Base-by-base conservation (phyloP, 1,284 basidiomycete species). In the Naganishia sp. region DNA sequence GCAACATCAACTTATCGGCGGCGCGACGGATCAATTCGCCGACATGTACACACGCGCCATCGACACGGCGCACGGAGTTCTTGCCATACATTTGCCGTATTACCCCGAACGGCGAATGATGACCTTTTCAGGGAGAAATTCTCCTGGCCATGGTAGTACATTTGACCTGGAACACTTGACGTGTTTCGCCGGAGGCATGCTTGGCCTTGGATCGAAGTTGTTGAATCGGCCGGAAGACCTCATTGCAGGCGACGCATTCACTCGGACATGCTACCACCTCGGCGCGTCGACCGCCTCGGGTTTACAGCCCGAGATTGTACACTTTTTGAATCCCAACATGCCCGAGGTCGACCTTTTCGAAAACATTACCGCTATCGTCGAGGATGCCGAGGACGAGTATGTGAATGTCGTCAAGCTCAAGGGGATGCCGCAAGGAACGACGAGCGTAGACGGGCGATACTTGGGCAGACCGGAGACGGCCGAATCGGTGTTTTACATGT, bases 141-240 rank as follows among this genome's bases (percentile, higher is more conserved):
- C 46, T 25, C 32, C 63, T 6, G 47, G 54, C 23, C 45, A 47
- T 25, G 54, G 43, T 13, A 7, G 39, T 13, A 21, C 21, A 2
- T 65, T 61, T 47, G 61, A 67, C 9, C 58, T 67, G 15, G 68
- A 55, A 67, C 74, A 21, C 73, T 23, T 45, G 64, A 77, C 82
- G 0, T 84, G 84, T 72, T 85, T 84, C 69, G 81, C 81, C 1
- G 84, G 84, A 6, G 84, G 77, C 2, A 85, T 85, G 83, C 74
- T 85, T 3, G 83, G 81, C 3, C 76, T 85, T 39, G 84, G 84
- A 6, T 74, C 82, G 17, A 76, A 77, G 49, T 72, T 85, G 4
- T 72, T 85, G n/a, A 68, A 76, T 43, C 72, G 83, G 1, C 68
- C 70, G 1, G 57, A 75, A 13, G 84, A 85, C 70, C 70, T 84